These are phyloP conservation scores for Stagonosporopsis tanaceti DNA, from an alignment of 2,329 filamentous ascomycete genomes.

Conservation along the genomic window DNA sequence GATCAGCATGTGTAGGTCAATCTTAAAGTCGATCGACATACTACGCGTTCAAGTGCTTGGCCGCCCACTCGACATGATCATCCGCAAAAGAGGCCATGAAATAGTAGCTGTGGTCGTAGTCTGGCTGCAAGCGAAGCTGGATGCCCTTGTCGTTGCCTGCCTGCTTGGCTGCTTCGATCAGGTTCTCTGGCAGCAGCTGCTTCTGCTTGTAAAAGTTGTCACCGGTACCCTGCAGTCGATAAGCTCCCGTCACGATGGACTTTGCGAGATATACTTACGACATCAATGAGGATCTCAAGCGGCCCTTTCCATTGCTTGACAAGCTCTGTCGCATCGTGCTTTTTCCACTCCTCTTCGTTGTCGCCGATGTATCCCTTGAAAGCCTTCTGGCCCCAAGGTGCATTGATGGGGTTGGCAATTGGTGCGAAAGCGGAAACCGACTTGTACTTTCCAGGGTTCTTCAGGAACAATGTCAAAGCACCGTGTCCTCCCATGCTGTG, in stretches of 20 bases:
- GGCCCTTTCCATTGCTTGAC: constrained; percentile 76
- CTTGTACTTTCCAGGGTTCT: constrained; percentile 89
- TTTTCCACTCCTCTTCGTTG: constrained; percentile 77
- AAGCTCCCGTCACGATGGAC: not conserved
- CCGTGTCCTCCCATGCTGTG: constrained; percentile 99
- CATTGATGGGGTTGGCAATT: constrained; percentile 83
- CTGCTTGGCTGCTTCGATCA: constrained; percentile 79
- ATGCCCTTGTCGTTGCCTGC: constrained; percentile 75
- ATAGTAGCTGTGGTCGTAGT: constrained; percentile 97
- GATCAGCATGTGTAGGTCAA: constrained; percentile 32
- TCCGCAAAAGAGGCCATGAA: constrained; percentile 91
- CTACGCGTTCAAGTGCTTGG: constrained; percentile 77
- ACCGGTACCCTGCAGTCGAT: constrained; percentile 73
- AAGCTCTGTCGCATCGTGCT: constrained; percentile 91
- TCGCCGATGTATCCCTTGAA: constrained; percentile 90
- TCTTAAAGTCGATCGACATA: constrained; percentile 35
- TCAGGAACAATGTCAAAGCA: constrained; percentile 88
- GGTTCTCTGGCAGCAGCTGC: constrained; percentile 93
- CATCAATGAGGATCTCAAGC: constrained; percentile 84
- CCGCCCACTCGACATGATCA: constrained; percentile 91
- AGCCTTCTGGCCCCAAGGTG: constrained; percentile 95
- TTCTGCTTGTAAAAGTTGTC: constrained; percentile 97
- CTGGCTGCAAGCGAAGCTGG: constrained; percentile 82
- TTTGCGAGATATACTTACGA: constrained; percentile 63
- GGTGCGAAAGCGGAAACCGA: constrained; percentile 90